Evolutionary conservation across 306 rosid species (phyloP), one percentile per base, ranked within the genome.

Genomic region (Vigna unguiculata): DNA sequence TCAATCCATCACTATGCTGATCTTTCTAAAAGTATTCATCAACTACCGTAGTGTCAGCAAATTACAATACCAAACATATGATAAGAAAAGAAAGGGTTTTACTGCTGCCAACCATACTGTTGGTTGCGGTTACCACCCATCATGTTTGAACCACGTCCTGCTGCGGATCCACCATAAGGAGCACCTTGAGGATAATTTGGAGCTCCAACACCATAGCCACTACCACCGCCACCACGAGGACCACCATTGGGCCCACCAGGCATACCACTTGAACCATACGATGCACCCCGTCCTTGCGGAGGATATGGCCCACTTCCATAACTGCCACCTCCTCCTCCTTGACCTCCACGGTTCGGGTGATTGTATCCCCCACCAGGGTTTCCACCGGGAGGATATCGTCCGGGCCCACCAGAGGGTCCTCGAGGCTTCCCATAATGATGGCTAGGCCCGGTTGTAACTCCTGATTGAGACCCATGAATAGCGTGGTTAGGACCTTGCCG

Each of bases 261-360:
- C 88, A 84, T 82, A 55, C 80, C 86, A 60, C 82, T 75, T 20
- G 86, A 83, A 6, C 69, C 82, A 43, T 83, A 89, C 9, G 88
- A 86, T 45, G 89, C 85, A 20, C 85, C 93, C 17, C 86, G 82
- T 19, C 88, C 92, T 60, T 90, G 93, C 1, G 96, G 83, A 62
- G 96, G 96, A 78, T 86, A 90, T 41, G 88, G 87, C 17, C 88
- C 89, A 57, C 84, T 76, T 32, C 83, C 80, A 51, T 86, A 90
- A 57, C 81, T 77, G 38, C 71, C 22, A 6, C 75, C 60, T 0
- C 71, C 71, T 15, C 85, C 87, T 21, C 74, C 90, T 86, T 86
- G 93, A 59, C 80, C 85, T 34, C 83, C 85, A n/a, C 89, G 86
- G 17, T 80, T 88, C 22, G 71, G 85, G 46, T 79, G 85, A 72